phyloP scores from a whole-genome alignment of 2,329 filamentous ascomycete species.

The Epichloe aotearoae region DNA sequence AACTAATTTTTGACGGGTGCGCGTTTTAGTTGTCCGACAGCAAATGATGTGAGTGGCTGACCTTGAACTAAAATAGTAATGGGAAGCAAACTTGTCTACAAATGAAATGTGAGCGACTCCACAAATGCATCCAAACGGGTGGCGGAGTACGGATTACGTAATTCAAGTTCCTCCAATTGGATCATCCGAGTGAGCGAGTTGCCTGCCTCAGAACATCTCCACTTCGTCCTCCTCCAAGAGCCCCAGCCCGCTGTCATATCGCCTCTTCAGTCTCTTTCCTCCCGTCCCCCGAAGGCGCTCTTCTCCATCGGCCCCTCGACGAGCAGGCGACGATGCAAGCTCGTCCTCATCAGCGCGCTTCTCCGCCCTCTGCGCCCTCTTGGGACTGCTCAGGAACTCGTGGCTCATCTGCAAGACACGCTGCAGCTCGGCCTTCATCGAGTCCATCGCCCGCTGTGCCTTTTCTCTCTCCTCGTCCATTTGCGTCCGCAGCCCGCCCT shows the following conservation, averaged over 20 bases:
- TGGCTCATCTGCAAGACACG: conserved; percentile 32
- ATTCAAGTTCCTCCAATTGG: no score
- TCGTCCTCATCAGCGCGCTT: background rate
- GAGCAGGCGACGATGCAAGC: conserved; percentile 7
- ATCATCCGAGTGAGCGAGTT: no score
- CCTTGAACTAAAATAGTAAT: background rate
- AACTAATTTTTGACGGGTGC: no score
- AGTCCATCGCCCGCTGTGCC: conserved; percentile 32
- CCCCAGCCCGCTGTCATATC: conserved; percentile 42
- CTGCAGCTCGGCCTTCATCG: conserved; percentile 39
- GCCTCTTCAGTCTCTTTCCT: conserved; percentile 26
- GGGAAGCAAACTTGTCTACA: background rate
- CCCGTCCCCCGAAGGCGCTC: background rate
- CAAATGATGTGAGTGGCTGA: background rate
- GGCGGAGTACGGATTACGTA: no score
- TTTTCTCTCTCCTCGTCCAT: conserved; percentile 25
- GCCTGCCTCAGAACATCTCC: conserved; percentile 7
- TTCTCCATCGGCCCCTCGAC: conserved; percentile 8
- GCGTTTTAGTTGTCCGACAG: background rate
- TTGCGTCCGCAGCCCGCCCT: conserved; percentile 22
- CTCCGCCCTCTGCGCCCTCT: conserved; percentile 9
- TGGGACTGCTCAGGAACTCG: conserved; percentile 26
- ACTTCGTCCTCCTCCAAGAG: conserved; percentile 41
- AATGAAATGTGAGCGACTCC: background rate
- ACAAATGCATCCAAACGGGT: no score